A percentile compares a stretch with the other conserved stretches of the same genome.
Evolutionary conservation across 768 basidiomycete genomes (phyloP).

Genomic region (Calocybe cyanea): DNA sequence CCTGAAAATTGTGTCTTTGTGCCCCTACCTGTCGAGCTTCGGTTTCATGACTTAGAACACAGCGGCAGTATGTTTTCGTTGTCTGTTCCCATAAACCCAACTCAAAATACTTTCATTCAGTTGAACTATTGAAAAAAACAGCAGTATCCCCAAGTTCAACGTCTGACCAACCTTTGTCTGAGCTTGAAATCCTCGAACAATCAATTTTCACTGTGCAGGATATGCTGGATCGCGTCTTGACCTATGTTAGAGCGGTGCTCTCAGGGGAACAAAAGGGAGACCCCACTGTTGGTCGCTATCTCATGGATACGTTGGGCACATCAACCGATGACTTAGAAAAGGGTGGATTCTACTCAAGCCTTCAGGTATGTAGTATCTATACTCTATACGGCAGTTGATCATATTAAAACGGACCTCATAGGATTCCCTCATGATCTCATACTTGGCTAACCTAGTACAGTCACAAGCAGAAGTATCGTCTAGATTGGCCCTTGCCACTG

Average conservation of each 20-base stretch:
- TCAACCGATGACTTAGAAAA: slow-evolving; percentile 68
- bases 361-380: slow-evolving; percentile 50
- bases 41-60: slow-evolving; percentile 79
- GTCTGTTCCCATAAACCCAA: neutral
- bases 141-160: slow-evolving; percentile 42
- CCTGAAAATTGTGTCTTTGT: slow-evolving; percentile 94
- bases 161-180: slow-evolving; percentile 51
- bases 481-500: slow-evolving; percentile 72
- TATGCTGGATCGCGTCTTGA: slow-evolving; percentile 83
- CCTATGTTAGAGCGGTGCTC: slow-evolving; percentile 79
- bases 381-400: slow-evolving; percentile 11
- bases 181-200: slow-evolving; percentile 75
- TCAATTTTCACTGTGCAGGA: slow-evolving; percentile 65
- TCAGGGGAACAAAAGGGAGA: slow-evolving; percentile 78
- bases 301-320: slow-evolving; percentile 83
- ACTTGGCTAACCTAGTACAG: slow-evolving; percentile 89
- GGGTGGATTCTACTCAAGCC: slow-evolving; percentile 67
- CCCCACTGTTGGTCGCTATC: slow-evolving; percentile 82
- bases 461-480: slow-evolving; percentile 92
- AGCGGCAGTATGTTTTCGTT: slow-evolving; percentile 65
- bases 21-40: slow-evolving; percentile 85
- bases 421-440: slow-evolving; percentile 94
- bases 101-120: slow-evolving; percentile 40
- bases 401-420: slow-evolving; percentile 28
- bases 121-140: slow-evolving; percentile 67